Conservation (phyloP, 108 stramenopile genomes). For the Cyclotella choctawhatcheeana region DNA sequence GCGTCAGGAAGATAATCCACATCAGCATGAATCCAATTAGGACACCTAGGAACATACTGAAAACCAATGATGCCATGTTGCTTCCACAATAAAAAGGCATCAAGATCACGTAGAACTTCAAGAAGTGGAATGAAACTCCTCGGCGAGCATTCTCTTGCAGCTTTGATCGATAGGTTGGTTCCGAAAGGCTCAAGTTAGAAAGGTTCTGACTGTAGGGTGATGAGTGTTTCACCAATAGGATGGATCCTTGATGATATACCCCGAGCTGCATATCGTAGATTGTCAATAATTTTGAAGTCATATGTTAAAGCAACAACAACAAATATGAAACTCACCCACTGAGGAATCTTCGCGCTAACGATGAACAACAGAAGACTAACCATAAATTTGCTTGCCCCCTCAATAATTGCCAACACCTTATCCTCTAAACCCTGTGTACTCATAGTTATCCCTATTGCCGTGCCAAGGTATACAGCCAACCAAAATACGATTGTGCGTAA, state of each 20-base stretch:
- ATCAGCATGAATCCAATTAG: conserved; percentile 38
- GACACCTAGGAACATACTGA: conserved; percentile 23
- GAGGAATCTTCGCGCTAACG: conserved; percentile 47
- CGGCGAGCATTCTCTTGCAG: conserved; percentile 21
- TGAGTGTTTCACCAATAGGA: conserved; percentile 43
- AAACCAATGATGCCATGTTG: conserved; percentile 14
- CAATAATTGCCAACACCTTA: conserved; percentile 36
- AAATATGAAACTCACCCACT: conserved; percentile 46
- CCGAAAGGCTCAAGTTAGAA: conserved; percentile 11
- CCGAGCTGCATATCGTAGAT: conserved; percentile 41
- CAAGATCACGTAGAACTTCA: conserved; percentile 45
- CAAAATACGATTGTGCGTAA: conserved; percentile 21
- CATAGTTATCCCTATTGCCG: conserved; percentile 20
- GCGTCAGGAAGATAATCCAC: conserved; percentile 47
- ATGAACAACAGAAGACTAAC: conserved; percentile 28
- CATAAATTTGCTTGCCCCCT: conserved; percentile 34
- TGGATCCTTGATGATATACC: conserved; percentile 46
- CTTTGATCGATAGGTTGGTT: conserved; percentile 2
- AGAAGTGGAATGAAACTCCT: conserved; percentile 45
- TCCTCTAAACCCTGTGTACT: conserved; percentile 38
- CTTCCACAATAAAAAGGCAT: conserved; percentile 52
- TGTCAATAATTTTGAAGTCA: too few species aligned
- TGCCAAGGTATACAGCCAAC: conserved; percentile 19
- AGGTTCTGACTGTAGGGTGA: conserved; percentile 22
- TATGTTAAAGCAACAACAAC: background rate